These are phyloP conservation scores for Heimioporus sp. DNA, from an alignment of 768 basidiomycete genomes.

Conservation along the genomic window DNA sequence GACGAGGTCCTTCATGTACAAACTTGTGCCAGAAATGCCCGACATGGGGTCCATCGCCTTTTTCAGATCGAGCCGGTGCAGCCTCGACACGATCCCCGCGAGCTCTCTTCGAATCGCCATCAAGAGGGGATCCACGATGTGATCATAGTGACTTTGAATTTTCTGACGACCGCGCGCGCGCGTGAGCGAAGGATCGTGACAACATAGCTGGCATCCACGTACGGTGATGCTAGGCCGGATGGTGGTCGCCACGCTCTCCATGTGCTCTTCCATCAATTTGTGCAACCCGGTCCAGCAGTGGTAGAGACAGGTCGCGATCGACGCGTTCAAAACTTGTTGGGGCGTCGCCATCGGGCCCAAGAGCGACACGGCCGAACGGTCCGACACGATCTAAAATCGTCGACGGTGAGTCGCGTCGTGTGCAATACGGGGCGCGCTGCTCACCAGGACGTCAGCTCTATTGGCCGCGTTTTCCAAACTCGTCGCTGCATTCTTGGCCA, in stretches of 20 bases:
- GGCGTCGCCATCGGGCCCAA: slow-evolving; percentile 75
- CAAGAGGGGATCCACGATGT: slow-evolving; percentile 59
- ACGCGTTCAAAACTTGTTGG: slow-evolving; percentile 76
- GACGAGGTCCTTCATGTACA: slow-evolving; percentile 83
- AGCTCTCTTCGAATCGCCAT: slow-evolving; percentile 78
- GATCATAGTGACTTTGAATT: slow-evolving; percentile 43
- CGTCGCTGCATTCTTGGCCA: slow-evolving; percentile 70
- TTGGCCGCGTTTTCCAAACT: slow-evolving; percentile 68
- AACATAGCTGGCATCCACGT: slow-evolving; percentile 12
- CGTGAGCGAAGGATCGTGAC: background rate
- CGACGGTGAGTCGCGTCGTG: no score
- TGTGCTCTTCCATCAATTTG: slow-evolving; percentile 24
- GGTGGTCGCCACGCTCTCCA: slow-evolving; percentile 45
- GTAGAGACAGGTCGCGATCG: slow-evolving; percentile 67
- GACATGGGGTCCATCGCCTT: slow-evolving; percentile 66
- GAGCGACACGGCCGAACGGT: slow-evolving; percentile 69
- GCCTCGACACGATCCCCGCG: slow-evolving; percentile 69
- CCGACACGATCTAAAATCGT: slow-evolving; percentile 57
- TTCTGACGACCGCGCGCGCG: slow-evolving; percentile 10
- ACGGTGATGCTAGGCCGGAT: slow-evolving; percentile 63
- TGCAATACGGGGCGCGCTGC: slow-evolving; percentile 19
- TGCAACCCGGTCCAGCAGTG: slow-evolving; percentile 25
- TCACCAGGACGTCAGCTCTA: slow-evolving; percentile 67
- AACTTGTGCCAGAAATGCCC: slow-evolving; percentile 52
- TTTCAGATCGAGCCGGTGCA: slow-evolving; percentile 84